A percentile compares a stretch with the other conserved stretches of the same genome.
Evolutionary conservation across 116 monocot species (phyloP).

Genomic region (Trichopus zeylanicus): DNA sequence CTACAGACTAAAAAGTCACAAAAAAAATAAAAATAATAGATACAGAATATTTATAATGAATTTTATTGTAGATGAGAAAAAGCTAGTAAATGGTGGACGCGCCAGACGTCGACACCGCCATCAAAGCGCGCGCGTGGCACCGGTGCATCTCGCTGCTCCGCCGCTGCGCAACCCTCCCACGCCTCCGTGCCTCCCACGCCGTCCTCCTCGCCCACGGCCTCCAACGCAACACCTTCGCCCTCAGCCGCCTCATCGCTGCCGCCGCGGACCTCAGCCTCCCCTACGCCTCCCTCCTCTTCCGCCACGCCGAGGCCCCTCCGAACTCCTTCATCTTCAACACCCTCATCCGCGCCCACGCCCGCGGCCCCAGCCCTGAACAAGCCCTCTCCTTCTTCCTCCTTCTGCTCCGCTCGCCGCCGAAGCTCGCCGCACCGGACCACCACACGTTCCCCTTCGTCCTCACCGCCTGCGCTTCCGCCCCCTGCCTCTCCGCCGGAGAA

Average conservation of each 20-base stretch:
- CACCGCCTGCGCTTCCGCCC: background rate
- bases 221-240: conserved; percentile 19
- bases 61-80: no score
- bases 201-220: conserved; percentile 20
- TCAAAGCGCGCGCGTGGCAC: conserved; percentile 10
- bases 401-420: background rate
- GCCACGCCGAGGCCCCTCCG: conserved; percentile 1
- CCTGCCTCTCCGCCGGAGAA: background rate
- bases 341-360: no score
- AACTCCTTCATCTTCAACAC: no score
- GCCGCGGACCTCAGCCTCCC: conserved; percentile 1
- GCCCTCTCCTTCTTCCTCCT: no score
- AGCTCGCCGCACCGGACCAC: background rate
- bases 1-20: no score
- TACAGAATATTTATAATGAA: no score
- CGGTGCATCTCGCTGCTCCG: conserved; percentile 22
- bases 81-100: no score
- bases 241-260: conserved; percentile 18
- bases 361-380: background rate
- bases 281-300: conserved; percentile 2
- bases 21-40: no score
- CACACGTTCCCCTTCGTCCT: no score
- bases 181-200: conserved; percentile 24
- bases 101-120: no score
- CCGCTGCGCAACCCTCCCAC: background rate